Evolutionary conservation across 495 filamentous ascomycete genomes (phyloP).

Genomic region (Podospora anserina): DNA sequence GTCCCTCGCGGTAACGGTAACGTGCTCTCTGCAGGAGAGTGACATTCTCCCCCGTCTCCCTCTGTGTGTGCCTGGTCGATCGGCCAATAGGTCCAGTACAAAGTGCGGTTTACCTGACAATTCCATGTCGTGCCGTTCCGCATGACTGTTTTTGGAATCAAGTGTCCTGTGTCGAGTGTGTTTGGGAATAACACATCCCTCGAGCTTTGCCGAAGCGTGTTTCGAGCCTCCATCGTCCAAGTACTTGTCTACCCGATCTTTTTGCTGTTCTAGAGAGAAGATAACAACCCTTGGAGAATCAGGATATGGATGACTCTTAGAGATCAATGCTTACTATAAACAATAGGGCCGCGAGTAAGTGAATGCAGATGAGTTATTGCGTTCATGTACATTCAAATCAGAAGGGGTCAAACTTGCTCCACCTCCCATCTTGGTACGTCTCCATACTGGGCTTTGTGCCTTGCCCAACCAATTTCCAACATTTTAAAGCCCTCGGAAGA

Average conservation of each 20-base stretch:
- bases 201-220: slow-evolving; percentile 16
- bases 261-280: neutral
- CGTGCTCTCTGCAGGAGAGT: neutral
- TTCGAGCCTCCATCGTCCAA: slow-evolving; percentile 5
- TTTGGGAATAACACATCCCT: slow-evolving; percentile 24
- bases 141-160: slow-evolving; percentile 8
- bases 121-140: slow-evolving; percentile 9
- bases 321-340: neutral
- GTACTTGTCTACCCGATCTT: neutral
- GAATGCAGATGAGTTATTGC: neutral
- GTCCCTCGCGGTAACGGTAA: neutral
- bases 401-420: neutral
- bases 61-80: slow-evolving; percentile 7
- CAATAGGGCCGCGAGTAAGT: neutral
- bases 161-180: slow-evolving; percentile 23
- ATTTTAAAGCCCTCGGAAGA: neutral
- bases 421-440: neutral
- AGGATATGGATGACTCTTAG: neutral
- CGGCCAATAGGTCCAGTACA: neutral
- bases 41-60: neutral
- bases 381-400: neutral
- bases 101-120: neutral
- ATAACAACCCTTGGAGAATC: neutral
- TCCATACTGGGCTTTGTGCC: neutral
- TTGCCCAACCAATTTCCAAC: neutral